phyloP scores from a whole-genome alignment of 352 stramenopile species.

The Peronospora belbahrii region DNA sequence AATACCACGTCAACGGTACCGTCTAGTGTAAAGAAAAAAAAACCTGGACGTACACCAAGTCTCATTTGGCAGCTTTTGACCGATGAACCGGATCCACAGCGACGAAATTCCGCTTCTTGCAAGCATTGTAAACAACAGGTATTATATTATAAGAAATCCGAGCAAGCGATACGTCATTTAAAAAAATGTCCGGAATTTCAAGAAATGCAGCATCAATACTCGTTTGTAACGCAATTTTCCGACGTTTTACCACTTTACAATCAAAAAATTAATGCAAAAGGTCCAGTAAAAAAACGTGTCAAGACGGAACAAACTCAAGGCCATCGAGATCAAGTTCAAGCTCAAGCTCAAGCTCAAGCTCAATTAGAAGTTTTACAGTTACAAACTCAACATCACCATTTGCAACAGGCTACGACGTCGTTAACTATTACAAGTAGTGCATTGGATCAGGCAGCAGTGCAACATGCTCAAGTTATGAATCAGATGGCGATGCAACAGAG shows the following conservation, averaged over 20 bases:
- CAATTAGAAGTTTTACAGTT: constrained; percentile 10
- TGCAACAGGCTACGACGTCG: constrained; percentile 9
- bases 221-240: constrained; percentile 72
- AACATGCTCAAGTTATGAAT: constrained; percentile 67
- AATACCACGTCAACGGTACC: not conserved
- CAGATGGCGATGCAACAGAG: constrained; percentile 69
- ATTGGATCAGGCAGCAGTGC: constrained; percentile 42
- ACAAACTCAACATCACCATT: constrained; percentile 3
- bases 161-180: constrained; percentile 74
- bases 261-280: constrained; percentile 71
- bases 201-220: constrained; percentile 72
- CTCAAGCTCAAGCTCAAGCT: constrained; percentile 4
- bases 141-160: constrained; percentile 83
- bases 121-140: constrained; percentile 85
- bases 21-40: constrained; percentile 58
- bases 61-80: constrained; percentile 80
- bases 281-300: constrained; percentile 50
- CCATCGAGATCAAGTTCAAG: constrained; percentile 8
- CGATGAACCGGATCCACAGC: constrained; percentile 71
- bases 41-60: constrained; percentile 49
- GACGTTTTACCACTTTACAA: constrained; percentile 79
- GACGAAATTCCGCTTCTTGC: constrained; percentile 62
- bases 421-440: constrained; percentile 22
- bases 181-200: constrained; percentile 79
- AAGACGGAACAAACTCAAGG: constrained; percentile 29